phyloP scores from a whole-genome alignment of 2,329 filamentous ascomycete species.

The Epichloe festucae region DNA sequence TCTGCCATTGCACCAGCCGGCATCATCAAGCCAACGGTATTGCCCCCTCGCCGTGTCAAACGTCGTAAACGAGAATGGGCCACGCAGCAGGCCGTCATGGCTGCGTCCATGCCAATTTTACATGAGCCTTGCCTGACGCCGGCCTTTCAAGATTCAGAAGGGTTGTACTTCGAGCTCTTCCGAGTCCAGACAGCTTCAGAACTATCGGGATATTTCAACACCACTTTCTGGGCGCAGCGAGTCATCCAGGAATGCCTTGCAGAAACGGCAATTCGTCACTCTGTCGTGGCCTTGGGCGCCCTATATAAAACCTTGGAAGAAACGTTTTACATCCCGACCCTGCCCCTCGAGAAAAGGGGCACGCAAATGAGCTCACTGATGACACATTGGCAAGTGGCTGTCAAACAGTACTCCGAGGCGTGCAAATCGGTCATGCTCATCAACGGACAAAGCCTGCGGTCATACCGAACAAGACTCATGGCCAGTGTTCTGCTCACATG shows the following conservation, averaged over 20 bases:
- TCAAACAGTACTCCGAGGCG: conserved; percentile 46
- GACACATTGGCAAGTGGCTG: conserved; percentile 45
- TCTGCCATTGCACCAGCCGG: conserved; percentile 4
- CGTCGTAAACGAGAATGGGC: conserved; percentile 6
- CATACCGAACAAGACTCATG: conserved; percentile 46
- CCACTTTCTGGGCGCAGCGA: conserved; percentile 49
- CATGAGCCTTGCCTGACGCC: conserved; percentile 32
- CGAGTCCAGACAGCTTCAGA: conserved; percentile 47
- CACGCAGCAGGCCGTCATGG: neutral
- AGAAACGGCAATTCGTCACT: conserved; percentile 48
- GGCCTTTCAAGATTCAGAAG: conserved; percentile 38
- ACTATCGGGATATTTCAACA: conserved; percentile 55
- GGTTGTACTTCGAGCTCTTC: conserved; percentile 50
- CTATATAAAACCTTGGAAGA: conserved; percentile 55
- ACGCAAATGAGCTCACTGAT: conserved; percentile 23
- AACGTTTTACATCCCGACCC: conserved; percentile 32
- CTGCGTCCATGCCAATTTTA: conserved; percentile 14
- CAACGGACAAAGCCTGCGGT: conserved; percentile 28
- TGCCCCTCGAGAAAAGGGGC: conserved; percentile 6
- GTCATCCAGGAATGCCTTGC: conserved; percentile 52
- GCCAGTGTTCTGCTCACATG: conserved; percentile 52
- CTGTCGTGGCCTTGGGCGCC: conserved; percentile 52
- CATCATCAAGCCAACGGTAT: conserved; percentile 12
- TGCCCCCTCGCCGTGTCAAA: conserved; percentile 20
- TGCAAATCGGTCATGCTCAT: conserved; percentile 35